These are phyloP conservation scores for Teratosphaeria zuluensis DNA, from an alignment of 2,329 filamentous ascomycete species.

Conservation along the genomic window DNA sequence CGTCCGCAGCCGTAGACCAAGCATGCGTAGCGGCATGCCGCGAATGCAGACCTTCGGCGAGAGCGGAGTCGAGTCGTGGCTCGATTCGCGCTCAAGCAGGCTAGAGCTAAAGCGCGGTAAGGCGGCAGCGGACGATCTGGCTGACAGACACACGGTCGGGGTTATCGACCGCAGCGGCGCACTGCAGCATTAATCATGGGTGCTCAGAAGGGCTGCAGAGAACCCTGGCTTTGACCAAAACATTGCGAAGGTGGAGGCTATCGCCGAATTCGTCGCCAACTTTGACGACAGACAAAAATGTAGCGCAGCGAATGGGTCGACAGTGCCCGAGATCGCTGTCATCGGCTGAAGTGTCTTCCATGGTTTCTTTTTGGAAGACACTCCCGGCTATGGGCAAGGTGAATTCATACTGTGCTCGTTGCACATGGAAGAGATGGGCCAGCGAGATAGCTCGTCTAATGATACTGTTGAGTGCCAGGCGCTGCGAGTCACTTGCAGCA, in stretches of 20 bases:
- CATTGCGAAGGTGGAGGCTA: conserved; percentile 51
- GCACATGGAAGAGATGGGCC: conserved; percentile 22
- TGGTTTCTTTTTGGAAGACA: conserved; percentile 47
- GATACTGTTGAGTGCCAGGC: conserved; percentile 16
- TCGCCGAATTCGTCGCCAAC: conserved; percentile 55
- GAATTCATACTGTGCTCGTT: conserved; percentile 24
- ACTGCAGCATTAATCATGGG: background rate
- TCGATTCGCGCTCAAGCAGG: conserved; percentile 1
- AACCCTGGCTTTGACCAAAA: conserved; percentile 58
- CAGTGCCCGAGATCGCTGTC: conserved; percentile 46
- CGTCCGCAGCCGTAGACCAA: conserved; percentile 11
- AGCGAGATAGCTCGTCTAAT: conserved; percentile 19
- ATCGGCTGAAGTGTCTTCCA: conserved; percentile 56
- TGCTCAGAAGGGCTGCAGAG: conserved; percentile 34
- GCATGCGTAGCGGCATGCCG: background rate
- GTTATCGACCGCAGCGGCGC: background rate
- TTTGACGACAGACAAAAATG: conserved; percentile 57
- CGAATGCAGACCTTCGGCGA: background rate
- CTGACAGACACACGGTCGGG: background rate
- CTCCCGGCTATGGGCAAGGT: conserved; percentile 15
- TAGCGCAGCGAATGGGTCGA: conserved; percentile 49
- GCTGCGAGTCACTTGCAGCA: conserved; percentile 11
- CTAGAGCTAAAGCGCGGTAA: background rate
- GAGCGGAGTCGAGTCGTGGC: conserved; percentile 6
- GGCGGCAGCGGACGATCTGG: background rate